Evolutionary conservation across 2,329 filamentous ascomycete genomes (phyloP), one percentile per base, ranked within the genome.

Genomic region (Xylariaceae sp.): DNA sequence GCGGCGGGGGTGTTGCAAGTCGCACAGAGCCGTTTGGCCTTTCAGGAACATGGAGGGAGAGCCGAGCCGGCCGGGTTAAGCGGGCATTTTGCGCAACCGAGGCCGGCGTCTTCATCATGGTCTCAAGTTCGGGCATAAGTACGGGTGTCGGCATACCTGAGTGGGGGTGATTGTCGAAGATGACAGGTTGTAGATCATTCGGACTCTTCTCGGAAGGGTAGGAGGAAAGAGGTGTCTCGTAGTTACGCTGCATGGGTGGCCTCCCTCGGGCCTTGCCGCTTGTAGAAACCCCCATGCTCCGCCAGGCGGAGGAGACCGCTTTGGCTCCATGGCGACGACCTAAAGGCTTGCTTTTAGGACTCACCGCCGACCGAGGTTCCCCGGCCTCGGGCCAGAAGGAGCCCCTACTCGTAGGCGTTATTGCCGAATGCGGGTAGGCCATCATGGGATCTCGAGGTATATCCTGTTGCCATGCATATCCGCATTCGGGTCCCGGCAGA

Each of bases 271-370:
- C 78, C 68, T 92, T 95, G 1, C 86, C 85, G 4, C 78, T 81
- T 1, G 81, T 74, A 12, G 83, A 76, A 37, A 78, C 76, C 15
- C 81, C 81, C 54, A 80, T 82, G 58, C 83, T 83, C 51, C 87
- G 84, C 92, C 92, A 96, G 0, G 92, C 92, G 9, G 91, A 96
- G 0, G 91, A 96, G 0, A 96, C 89, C 6, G 89, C 90, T 65
- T 83, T 83, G 0, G 90, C 88, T 0, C 91, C 91, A 67, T 95
- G 88, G 3, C 89, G 81, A 51, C 86, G 77, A 51, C 80, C 68
- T 0, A 68, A 70, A 5, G 76, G 70, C 54, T 80, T 77, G 2
- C 57, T 55, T 50, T 72, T 70, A 1, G 86, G 84, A 3, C 86
- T 88, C n/a, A 88, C 76, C 3, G 88, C 88, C 0, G 89, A 91